phyloP scores from a whole-genome alignment of 805 yeast species.

The Metschnikowia baotianmanensis region DNA sequence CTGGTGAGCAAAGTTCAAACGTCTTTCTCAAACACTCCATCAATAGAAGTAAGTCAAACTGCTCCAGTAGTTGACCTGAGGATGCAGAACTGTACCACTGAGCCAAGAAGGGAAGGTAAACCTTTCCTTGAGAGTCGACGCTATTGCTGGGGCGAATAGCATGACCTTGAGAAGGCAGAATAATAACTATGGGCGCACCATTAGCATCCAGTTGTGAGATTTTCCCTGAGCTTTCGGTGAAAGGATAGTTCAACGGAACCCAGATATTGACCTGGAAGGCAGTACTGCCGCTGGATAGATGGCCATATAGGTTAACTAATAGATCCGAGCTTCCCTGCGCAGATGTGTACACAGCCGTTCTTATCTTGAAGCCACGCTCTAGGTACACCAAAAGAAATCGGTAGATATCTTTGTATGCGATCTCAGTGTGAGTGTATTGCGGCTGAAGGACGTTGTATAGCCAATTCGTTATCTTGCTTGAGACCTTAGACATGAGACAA shows the following conservation, averaged over 20 bases:
- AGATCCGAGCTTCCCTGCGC: conserved; percentile 58
- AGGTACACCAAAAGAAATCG: conserved; percentile 50
- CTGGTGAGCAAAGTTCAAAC: conserved; percentile 34
- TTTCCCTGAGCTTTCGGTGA: conserved; percentile 10
- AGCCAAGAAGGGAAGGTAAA: conserved; percentile 67
- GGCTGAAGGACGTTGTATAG: conserved; percentile 40
- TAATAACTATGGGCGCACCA: conserved; percentile 62
- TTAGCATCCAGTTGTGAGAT: conserved; percentile 16
- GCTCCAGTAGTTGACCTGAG: conserved; percentile 5
- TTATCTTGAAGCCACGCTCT: conserved; percentile 51
- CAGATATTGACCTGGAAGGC: conserved; percentile 62
- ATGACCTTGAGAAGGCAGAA: conserved; percentile 52
- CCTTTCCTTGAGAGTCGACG: conserved; percentile 67
- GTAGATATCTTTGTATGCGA: conserved; percentile 62
- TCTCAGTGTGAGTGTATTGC: conserved; percentile 58
- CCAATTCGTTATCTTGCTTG: conserved; percentile 38
- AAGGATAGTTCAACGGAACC: conserved; percentile 74
- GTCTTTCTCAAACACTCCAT: conserved; percentile 29
- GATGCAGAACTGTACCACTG: conserved; percentile 45
- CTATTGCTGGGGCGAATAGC: conserved; percentile 56
- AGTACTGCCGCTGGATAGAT: conserved; percentile 29
- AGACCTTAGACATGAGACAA: conserved; percentile 25
- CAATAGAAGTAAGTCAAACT: conserved; percentile 31
- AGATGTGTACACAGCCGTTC: conserved; percentile 57
- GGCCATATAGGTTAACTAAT: conserved; percentile 64